phyloP scores from a whole-genome alignment of 78 protist genomes.

The Planoprotostelium fungivorum region DNA sequence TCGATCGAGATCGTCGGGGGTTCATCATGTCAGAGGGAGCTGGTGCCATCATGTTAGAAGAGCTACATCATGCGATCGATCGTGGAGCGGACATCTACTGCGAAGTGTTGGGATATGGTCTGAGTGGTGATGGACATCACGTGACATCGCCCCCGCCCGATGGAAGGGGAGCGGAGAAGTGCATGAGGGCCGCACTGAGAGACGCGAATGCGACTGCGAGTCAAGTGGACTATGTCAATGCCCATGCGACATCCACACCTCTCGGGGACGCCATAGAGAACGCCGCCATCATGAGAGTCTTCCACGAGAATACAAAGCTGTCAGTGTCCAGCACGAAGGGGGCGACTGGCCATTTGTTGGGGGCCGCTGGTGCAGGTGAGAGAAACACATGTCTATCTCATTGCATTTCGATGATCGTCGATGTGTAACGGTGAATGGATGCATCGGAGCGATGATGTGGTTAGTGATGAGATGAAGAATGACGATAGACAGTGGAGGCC shows the following conservation, averaged over 20 bases:
- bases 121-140: conserved; percentile 85
- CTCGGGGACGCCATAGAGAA: conserved; percentile 76
- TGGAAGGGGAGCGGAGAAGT: conserved; percentile 73
- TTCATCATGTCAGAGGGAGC: conserved; percentile 97
- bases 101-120: conserved; percentile 63
- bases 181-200: conserved; percentile 71
- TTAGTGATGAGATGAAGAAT: too few relatives aligned
- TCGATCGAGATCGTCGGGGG: conserved; percentile 78
- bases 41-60: conserved; percentile 68
- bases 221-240: conserved; percentile 83
- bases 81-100: conserved; percentile 78
- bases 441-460: too few relatives aligned
- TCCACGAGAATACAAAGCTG: background rate
- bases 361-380: conserved; percentile 92
- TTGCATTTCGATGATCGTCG: background rate
- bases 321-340: conserved; percentile 70
- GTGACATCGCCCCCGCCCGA: conserved; percentile 74
- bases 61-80: conserved; percentile 47
- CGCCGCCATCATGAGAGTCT: conserved; percentile 47
- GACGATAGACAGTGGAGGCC: conserved; percentile 73
- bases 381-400: too few relatives aligned
- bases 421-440: too few relatives aligned
- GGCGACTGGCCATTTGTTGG: conserved; percentile 93
- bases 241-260: conserved; percentile 97
- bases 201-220: conserved; percentile 10